phyloP scores from a whole-genome alignment of 73 alveolate genomes.

The Halteria grandinella region DNA sequence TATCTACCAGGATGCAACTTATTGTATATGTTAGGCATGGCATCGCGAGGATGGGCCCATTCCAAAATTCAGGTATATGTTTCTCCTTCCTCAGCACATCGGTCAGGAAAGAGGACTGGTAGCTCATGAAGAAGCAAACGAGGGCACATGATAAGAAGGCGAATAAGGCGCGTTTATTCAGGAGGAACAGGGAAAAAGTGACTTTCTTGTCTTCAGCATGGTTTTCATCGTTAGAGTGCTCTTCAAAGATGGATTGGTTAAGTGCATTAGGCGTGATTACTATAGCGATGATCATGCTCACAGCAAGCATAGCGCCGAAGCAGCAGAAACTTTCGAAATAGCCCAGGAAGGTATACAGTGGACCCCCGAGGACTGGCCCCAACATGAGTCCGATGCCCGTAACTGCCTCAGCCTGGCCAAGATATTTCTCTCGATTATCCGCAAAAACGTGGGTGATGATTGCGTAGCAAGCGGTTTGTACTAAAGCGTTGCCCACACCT shows the following conservation, averaged over 20 bases:
- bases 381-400: constrained; percentile 68
- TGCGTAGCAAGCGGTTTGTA: constrained; percentile 59
- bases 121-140: constrained; percentile 30
- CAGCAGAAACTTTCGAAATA: constrained; percentile 50
- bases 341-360: constrained; percentile 35
- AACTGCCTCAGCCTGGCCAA: constrained; percentile 66
- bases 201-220: not conserved
- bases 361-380: constrained; percentile 75
- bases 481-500: constrained; percentile 56
- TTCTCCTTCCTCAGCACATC: constrained; percentile 21
- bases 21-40: constrained; percentile 48
- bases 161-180: constrained; percentile 33
- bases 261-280: constrained; percentile 12
- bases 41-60: constrained; percentile 20
- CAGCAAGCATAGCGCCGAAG: constrained; percentile 8
- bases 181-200: constrained; percentile 20
- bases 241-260: not conserved
- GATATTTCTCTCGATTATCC: constrained; percentile 55
- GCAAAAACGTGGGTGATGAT: constrained; percentile 59
- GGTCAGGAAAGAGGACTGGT: constrained; percentile 39
- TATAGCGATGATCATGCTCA: not conserved
- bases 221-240: too few species aligned
- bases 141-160: constrained; percentile 30
- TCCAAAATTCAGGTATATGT: constrained; percentile 23
- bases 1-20: constrained; percentile 18